A percentile compares a stretch with the other conserved stretches of the same genome.
These are phyloP conservation scores for Sungouiozyma intestinalis DNA, from an alignment of 805 yeast species.

Conservation along the genomic window DNA sequence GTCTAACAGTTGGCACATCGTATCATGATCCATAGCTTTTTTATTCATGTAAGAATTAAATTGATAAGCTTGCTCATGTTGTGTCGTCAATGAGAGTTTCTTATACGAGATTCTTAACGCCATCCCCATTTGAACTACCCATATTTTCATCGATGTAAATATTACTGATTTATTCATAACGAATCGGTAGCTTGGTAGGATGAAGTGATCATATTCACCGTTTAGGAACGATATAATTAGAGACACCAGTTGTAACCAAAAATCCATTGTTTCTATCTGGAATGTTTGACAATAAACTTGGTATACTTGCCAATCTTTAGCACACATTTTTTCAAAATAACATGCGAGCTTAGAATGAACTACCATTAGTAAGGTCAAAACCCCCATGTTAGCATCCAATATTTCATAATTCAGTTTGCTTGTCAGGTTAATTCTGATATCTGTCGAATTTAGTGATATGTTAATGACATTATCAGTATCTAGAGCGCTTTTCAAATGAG, in stretches of 20 bases:
- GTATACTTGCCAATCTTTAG: conserved; percentile 3
- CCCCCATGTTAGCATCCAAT: conserved; percentile 10
- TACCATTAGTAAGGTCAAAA: conserved; percentile 7
- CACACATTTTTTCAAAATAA: conserved; percentile 11
- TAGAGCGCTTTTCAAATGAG: not conserved
- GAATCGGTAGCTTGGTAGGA: conserved; percentile 4
- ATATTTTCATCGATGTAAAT: conserved; percentile 7
- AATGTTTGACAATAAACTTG: conserved; percentile 7
- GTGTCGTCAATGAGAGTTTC: conserved; percentile 2
- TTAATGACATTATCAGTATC: not conserved
- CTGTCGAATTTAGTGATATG: conserved; percentile 6
- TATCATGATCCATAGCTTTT: not conserved
- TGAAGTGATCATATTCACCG: conserved; percentile 3
- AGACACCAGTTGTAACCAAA: conserved; percentile 3
- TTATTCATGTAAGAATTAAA: conserved; percentile 1
- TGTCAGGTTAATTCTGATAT: conserved; percentile 4
- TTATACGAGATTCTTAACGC: conserved; percentile 9
- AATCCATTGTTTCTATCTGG: conserved; percentile 3
- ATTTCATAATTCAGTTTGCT: conserved; percentile 6
- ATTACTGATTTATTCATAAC: conserved; percentile 9
- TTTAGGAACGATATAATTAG: conserved; percentile 6
- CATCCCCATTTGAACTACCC: conserved; percentile 9
- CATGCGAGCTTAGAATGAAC: conserved; percentile 6
- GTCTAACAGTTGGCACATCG: conserved; percentile 1
- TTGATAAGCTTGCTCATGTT: not conserved